Percentiles rank a stretch among this genome's conserved stretches.
Evolutionary conservation across 345 rosid species (phyloP).

Genomic region (Syzygium aromaticum): DNA sequence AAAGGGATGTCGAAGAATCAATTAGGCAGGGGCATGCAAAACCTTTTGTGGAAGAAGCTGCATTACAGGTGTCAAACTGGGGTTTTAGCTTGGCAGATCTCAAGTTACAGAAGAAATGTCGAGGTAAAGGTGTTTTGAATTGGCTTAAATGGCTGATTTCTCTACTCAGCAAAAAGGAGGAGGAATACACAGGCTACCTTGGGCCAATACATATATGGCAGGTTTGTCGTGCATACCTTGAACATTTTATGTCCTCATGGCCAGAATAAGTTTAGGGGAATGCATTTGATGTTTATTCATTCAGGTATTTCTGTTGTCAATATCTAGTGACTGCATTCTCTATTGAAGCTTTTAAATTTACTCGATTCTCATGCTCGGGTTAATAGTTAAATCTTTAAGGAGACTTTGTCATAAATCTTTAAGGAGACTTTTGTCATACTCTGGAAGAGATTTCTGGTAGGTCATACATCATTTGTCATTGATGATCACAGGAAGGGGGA

Average conservation of each 20-base stretch:
- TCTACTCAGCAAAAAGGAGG: slow-evolving; percentile 21
- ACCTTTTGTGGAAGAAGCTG: slow-evolving; percentile 65
- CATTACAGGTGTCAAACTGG: slow-evolving; percentile 55
- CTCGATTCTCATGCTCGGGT: not conserved
- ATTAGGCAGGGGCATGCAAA: slow-evolving; percentile 48
- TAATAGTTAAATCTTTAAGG: not conserved
- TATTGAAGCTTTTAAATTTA: not conserved
- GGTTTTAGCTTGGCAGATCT: slow-evolving; percentile 61
- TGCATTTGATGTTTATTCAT: not conserved
- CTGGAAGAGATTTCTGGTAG: not conserved
- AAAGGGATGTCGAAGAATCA: slow-evolving; percentile 70
- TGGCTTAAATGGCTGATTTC: slow-evolving; percentile 30
- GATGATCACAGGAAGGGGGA: not conserved
- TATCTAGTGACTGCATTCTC: not conserved
- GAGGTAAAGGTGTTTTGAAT: slow-evolving; percentile 30
- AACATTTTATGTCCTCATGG: not conserved
- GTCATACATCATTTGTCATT: not conserved
- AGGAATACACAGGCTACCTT: slow-evolving; percentile 50
- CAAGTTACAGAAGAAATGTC: slow-evolving; percentile 40
- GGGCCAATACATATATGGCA: slow-evolving; percentile 79
- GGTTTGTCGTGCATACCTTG: slow-evolving; percentile 21
- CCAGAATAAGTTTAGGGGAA: not conserved
- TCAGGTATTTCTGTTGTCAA: not conserved
- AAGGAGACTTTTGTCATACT: not conserved
- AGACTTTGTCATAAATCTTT: not conserved